A percentile compares a stretch with the other conserved stretches of the same genome.
Evolutionary conservation across 371 early-diverging fungal genomes (phyloP).

Genomic region (Funneliformis caledonium): DNA sequence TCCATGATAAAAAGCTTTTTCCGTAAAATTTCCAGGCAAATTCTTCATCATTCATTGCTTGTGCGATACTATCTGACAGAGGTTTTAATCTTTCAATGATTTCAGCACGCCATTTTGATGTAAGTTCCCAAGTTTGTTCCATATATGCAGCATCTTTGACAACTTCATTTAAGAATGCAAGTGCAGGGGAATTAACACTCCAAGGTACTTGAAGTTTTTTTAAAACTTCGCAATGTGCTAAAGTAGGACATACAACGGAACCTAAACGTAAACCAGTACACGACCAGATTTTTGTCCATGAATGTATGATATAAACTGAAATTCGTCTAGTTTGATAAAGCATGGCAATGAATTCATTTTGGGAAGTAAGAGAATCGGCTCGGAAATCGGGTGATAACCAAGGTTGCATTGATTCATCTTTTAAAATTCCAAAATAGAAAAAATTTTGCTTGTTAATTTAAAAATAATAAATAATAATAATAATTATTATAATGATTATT

Average conservation of each 20-base stretch:
- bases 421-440: neutral
- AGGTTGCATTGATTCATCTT: constrained; percentile 90
- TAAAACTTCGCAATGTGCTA: constrained; percentile 66
- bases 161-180: constrained; percentile 80
- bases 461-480: no score
- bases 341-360: constrained; percentile 61
- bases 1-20: constrained; percentile 79
- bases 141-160: constrained; percentile 70
- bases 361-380: constrained; percentile 71
- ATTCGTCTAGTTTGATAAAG: constrained; percentile 66
- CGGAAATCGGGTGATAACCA: constrained; percentile 81
- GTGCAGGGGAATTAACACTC: constrained; percentile 84
- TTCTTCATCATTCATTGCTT: constrained; percentile 40
- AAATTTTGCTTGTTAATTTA: neutral
- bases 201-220: constrained; percentile 84
- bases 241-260: constrained; percentile 82
- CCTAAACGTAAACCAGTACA: constrained; percentile 89
- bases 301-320: constrained; percentile 83
- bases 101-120: constrained; percentile 67
- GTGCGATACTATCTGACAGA: constrained; percentile 39
- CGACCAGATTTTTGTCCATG: constrained; percentile 92
- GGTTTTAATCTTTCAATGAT: constrained; percentile 56
- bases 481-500: neutral
- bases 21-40: constrained; percentile 73
- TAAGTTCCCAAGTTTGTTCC: constrained; percentile 76